phyloP scores from a whole-genome alignment of 176 grass and related monocot genomes.

The Poa pratensis region DNA sequence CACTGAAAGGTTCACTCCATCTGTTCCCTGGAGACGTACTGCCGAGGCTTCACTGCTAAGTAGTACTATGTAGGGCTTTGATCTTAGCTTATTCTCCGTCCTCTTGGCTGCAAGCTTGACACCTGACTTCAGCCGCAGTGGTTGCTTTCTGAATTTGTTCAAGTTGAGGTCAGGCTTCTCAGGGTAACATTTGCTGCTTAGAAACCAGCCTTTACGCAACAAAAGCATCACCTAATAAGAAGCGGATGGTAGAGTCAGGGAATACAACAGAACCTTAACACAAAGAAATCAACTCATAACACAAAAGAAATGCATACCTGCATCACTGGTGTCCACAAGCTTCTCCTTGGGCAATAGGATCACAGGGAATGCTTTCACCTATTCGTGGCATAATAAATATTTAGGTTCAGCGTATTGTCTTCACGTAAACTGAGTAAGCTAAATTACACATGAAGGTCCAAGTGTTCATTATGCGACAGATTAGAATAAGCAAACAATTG shows the following conservation, averaged over 20 bases:
- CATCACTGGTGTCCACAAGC: conserved; percentile 89
- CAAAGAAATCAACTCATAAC: conserved; percentile 23
- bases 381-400: conserved; percentile 27
- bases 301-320: conserved; percentile 53
- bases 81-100: conserved; percentile 71
- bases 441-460: not conserved
- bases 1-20: conserved; percentile 57
- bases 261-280: not conserved
- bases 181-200: conserved; percentile 86
- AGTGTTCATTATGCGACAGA: conserved; percentile 1
- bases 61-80: conserved; percentile 63
- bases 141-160: too few species aligned
- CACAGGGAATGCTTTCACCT: conserved; percentile 83
- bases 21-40: conserved; percentile 9
- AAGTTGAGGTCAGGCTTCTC: conserved; percentile 55
- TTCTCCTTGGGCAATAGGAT: conserved; percentile 91
- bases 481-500: conserved; percentile 15
- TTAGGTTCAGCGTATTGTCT: conserved; percentile 30
- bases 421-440: not conserved
- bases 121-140: conserved; percentile 69
- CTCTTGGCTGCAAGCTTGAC: conserved; percentile 65
- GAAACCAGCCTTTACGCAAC: conserved; percentile 64
- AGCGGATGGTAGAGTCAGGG: not conserved
- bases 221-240: conserved; percentile 72
- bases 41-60: conserved; percentile 51